These are phyloP conservation scores for Botryosphaeria dothidea DNA, from an alignment of 2,329 filamentous ascomycete species.

Conservation along the genomic window DNA sequence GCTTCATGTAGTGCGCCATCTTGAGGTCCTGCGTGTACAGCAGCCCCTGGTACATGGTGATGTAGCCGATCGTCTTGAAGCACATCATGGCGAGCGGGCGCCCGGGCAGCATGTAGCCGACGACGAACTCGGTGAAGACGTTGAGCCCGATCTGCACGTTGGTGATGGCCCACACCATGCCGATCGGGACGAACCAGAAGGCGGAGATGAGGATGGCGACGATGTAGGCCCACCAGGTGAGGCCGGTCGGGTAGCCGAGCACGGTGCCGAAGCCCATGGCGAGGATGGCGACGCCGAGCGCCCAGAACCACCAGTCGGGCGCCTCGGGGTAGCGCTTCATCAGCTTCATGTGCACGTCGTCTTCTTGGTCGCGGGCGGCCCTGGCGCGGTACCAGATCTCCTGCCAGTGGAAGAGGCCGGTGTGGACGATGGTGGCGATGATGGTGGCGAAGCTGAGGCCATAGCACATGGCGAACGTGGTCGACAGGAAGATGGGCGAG, in stretches of 20 bases:
- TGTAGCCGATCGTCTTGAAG: conserved; percentile 32
- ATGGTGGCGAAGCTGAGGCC: conserved; percentile 38
- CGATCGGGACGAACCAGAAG: conserved; percentile 31
- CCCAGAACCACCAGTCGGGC: conserved; percentile 60
- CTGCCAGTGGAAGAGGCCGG: conserved; percentile 48
- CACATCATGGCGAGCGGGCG: conserved; percentile 68
- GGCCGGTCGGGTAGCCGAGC: conserved; percentile 63
- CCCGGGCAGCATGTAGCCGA: conserved; percentile 67
- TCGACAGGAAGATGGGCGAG: conserved; percentile 38
- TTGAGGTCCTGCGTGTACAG: conserved; percentile 16
- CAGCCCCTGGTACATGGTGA: conserved; percentile 25
- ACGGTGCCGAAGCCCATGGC: conserved; percentile 50
- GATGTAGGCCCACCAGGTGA: conserved; percentile 73
- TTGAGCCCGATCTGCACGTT: conserved; percentile 44
- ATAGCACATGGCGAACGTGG: conserved; percentile 39
- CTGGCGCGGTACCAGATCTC: conserved; percentile 35
- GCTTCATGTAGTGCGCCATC: conserved; percentile 45
- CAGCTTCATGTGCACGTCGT: conserved; percentile 52
- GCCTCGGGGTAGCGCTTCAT: conserved; percentile 59
- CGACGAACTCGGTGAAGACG: conserved; percentile 54
- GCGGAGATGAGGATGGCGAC: conserved; percentile 65
- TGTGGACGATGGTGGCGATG: conserved; percentile 40
- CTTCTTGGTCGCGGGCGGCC: conserved; percentile 60
- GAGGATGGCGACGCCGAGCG: conserved; percentile 52
- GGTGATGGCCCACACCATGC: conserved; percentile 23